Evolutionary conservation across 164 flowering plant species (phyloP), one percentile per base, ranked within the genome.

Genomic region (Pachysandra terminalis): DNA sequence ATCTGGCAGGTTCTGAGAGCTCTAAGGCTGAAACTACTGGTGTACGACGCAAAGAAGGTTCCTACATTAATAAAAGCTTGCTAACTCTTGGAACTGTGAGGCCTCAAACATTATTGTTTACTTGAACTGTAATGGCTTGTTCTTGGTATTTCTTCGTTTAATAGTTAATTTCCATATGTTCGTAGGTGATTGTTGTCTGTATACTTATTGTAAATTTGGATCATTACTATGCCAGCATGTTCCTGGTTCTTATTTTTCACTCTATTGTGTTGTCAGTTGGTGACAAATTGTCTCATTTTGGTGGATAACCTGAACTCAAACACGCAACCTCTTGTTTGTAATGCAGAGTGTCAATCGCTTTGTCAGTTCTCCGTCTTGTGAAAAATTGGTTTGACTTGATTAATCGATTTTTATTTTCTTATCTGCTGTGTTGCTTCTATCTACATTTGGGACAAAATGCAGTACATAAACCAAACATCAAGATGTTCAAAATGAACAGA

Each of bases 1-100:
- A 95, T 85, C 95, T 95, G 88, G 99, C 99, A 83, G 99, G 98
- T 87, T 92, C 97, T 64, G 99, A 95, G 84, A 95, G 99, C 81
- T 92, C 99, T 58, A 92, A 76, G 83, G 98, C 85, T 64, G 99
- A 89, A 89, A 92, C 99, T 24, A 88, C 87, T 81, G 98, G 98
- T 65, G 73, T 90, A 61, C 84, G 99, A 49, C 78, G 95, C 63
- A 95, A 90, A 77, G 99, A 95, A 83, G 99, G 99, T 74, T 86
- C 99, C 52, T 95, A 87, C 76, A 95, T 95, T 37, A 95, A 95
- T 70, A 95, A 95, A 82, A 95, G 99, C 76, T 78, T 95, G 67
- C 84, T 95, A 45, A 92, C 98, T 64, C 94, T 95, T 70, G 98
- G 98, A 85, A 95, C 93, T 72, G 98, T 95, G 78, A 95, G 97